Percentiles rank a stretch among this genome's conserved stretches.
Conservation (phyloP, 2,329 filamentous ascomycete species). For the Fusarium multiceps region DNA sequence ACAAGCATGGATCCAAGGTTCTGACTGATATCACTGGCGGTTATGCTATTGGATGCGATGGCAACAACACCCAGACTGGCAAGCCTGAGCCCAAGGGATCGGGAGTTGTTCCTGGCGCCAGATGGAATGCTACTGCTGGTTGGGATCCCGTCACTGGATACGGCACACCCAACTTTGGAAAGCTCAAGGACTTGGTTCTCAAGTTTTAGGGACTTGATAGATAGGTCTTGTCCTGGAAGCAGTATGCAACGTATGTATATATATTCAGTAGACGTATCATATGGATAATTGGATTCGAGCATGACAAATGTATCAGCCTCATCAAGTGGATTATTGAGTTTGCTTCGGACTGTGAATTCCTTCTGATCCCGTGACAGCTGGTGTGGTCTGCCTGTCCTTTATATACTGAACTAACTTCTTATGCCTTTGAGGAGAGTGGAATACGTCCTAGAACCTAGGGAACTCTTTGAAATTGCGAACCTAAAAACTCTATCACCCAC, state of each 20-base stretch:
- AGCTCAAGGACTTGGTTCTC: constrained; percentile 31
- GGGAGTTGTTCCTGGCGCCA: constrained; percentile 28
- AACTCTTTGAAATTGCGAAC: too few species aligned
- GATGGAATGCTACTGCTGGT: constrained; percentile 39
- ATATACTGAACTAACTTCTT: not conserved
- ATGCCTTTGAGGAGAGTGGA: not conserved
- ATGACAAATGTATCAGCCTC: not conserved
- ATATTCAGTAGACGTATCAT: not conserved
- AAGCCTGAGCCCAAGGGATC: constrained; percentile 25
- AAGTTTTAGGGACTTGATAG: not conserved
- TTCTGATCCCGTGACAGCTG: not conserved
- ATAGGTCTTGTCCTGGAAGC: not conserved
- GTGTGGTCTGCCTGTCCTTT: not conserved
- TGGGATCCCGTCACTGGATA: constrained; percentile 40
- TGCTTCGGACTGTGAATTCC: not conserved
- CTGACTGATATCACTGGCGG: constrained; percentile 47
- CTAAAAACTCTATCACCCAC: not conserved
- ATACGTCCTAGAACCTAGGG: not conserved
- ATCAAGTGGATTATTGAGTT: not conserved
- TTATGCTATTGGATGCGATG: constrained; percentile 49
- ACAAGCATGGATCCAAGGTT: constrained; percentile 43
- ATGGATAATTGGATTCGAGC: not conserved
- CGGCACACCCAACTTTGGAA: constrained; percentile 36
- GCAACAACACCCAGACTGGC: constrained; percentile 35
- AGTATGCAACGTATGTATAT: not conserved